phyloP scores from a whole-genome alignment of 805 yeast species.

The Candida sonorensis region DNA sequence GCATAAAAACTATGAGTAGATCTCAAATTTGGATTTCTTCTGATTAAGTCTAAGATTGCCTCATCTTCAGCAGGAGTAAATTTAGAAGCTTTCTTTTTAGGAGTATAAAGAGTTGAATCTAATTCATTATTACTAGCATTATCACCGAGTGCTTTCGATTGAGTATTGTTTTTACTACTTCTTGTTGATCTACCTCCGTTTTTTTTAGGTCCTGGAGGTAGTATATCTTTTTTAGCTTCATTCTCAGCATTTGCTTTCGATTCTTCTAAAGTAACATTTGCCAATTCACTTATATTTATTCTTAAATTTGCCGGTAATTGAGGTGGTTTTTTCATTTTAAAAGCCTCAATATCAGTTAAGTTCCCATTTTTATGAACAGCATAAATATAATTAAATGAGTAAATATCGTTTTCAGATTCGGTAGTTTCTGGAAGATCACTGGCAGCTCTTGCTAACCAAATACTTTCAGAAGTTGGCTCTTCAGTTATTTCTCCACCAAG shows the following conservation, averaged over 20 bases:
- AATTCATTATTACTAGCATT: background rate
- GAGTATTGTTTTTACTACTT: background rate
- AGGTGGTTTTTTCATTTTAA: constrained; percentile 17
- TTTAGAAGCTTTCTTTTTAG: constrained; percentile 34
- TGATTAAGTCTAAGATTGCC: constrained; percentile 57
- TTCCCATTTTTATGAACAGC: constrained; percentile 13
- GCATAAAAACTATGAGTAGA: constrained; percentile 64
- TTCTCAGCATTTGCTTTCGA: background rate
- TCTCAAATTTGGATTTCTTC: constrained; percentile 59
- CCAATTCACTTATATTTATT: constrained; percentile 20
- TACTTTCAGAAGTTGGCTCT: constrained; percentile 4
- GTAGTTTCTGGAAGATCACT: constrained; percentile 10
- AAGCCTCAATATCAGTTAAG: constrained; percentile 13
- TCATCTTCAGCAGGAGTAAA: constrained; percentile 63
- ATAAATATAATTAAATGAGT: constrained; percentile 18
- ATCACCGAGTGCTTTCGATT: too few species aligned
- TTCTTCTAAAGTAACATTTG: constrained; percentile 2
- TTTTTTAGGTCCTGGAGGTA: background rate
- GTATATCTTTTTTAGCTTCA: background rate
- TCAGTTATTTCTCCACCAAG: constrained; percentile 19
- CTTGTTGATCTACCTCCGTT: background rate
- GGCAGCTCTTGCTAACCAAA: constrained; percentile 15
- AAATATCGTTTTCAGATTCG: constrained; percentile 12
- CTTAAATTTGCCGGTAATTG: constrained; percentile 16
- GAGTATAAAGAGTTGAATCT: constrained; percentile 7